Conservation (phyloP, 352 stramenopile genomes). For the Phytophthora melonis region DNA sequence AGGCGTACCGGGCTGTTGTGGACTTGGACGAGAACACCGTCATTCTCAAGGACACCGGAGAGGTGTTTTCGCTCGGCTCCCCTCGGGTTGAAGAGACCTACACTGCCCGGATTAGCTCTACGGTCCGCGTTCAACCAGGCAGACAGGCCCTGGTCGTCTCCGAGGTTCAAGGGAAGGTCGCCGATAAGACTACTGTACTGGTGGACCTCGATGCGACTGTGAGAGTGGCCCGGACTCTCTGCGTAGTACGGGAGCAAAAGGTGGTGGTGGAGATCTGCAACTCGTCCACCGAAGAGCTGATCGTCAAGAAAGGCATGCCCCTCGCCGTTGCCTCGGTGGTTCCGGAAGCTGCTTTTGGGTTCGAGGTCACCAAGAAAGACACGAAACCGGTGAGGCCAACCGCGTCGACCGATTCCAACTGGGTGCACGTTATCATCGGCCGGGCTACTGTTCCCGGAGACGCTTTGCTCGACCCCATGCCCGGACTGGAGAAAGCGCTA, state of each 20-base stretch:
- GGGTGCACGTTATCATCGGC: not conserved
- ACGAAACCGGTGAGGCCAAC: too few species aligned
- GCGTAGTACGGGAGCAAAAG: not conserved
- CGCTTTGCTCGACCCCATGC: not conserved
- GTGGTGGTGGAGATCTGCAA: constrained; percentile 8
- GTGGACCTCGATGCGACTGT: not conserved
- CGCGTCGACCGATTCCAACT: not conserved
- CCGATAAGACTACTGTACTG: not conserved
- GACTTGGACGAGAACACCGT: not conserved
- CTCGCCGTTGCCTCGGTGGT: not conserved
- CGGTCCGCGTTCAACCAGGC: not conserved
- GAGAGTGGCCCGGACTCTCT: not conserved
- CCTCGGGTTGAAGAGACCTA: not conserved
- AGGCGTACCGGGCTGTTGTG: not conserved
- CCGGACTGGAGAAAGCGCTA: not conserved
- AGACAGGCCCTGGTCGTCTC: not conserved
- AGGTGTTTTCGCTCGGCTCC: not conserved
- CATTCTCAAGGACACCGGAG: not conserved
- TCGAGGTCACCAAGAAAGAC: not conserved
- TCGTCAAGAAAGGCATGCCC: not conserved
- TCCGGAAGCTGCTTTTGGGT: not conserved
- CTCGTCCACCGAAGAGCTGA: not conserved
- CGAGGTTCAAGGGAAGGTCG: not conserved
- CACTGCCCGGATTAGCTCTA: not conserved
- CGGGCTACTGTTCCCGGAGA: not conserved